These are phyloP conservation scores for Mangifera indica DNA, from an alignment of 345 rosid species.

Conservation along the genomic window DNA sequence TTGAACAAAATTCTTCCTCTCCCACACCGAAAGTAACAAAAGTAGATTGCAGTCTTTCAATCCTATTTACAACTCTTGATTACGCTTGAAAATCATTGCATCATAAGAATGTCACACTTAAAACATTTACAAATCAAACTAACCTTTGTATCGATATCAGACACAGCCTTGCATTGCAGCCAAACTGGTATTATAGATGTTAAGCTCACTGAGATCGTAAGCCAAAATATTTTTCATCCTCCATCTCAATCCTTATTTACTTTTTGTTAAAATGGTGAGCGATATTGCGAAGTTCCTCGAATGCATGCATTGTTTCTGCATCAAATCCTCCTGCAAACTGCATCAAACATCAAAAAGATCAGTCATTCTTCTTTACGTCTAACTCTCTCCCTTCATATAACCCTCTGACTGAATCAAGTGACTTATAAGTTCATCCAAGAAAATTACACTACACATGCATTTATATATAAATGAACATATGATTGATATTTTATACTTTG, in stretches of 20 bases:
- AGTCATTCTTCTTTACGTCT: not conserved
- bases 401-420: no score
- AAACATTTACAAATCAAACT: no score
- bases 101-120: no score
- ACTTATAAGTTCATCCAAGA: no score
- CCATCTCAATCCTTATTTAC: slow-evolving; percentile 7
- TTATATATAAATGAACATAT: no score
- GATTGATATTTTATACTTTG: no score
- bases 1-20: no score
- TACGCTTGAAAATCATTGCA: no score
- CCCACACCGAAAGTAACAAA: no score
- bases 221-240: slow-evolving; percentile 5
- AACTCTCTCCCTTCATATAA: no score
- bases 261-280: slow-evolving; percentile 55
- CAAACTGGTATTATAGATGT: not conserved
- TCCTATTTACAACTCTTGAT: slow-evolving; percentile 17
- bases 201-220: slow-evolving; percentile 57
- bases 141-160: no score
- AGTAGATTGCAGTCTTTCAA: slow-evolving; percentile 13
- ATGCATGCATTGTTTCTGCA: slow-evolving; percentile 75
- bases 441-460: no score
- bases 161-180: not conserved
- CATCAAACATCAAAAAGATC: slow-evolving; percentile 12
- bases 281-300: slow-evolving; percentile 72
- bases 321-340: slow-evolving; percentile 90